Percentiles rank a stretch among this genome's conserved stretches.
Evolutionary conservation across 169 alveolate species (phyloP).

Genomic region (Plasmodium vinckei): DNA sequence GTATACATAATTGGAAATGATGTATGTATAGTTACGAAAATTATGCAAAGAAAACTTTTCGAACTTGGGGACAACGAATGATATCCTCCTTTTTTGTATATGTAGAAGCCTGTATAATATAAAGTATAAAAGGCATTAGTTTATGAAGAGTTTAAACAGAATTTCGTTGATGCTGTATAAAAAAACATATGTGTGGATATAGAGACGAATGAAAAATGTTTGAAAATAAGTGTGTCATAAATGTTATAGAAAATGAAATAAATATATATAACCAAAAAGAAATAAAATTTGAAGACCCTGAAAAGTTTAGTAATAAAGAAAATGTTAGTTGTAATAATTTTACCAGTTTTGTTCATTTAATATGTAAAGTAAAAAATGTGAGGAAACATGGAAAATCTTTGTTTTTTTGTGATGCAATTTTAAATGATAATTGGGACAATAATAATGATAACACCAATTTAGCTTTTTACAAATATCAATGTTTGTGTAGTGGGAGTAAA

Average conservation of each 20-base stretch:
- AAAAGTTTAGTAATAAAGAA: background rate
- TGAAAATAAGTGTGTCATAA: slow-evolving; percentile 4
- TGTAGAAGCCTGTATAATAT: too few species aligned
- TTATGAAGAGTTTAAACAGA: too few species aligned
- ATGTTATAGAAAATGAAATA: slow-evolving; percentile 33
- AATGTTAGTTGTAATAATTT: slow-evolving; percentile 4
- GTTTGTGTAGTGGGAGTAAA: background rate
- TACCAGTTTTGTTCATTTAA: slow-evolving; percentile 51
- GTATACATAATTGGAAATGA: too few species aligned
- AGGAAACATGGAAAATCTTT: slow-evolving; percentile 63
- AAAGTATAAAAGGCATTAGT: too few species aligned
- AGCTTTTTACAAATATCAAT: slow-evolving; percentile 32
- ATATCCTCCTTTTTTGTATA: too few species aligned
- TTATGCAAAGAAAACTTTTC: too few species aligned
- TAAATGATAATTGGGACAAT: slow-evolving; percentile 3
- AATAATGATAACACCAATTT: slow-evolving; percentile 9
- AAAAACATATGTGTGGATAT: too few species aligned
- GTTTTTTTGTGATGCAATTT: slow-evolving; percentile 44
- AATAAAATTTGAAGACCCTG: slow-evolving; percentile 9
- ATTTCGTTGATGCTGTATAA: too few species aligned
- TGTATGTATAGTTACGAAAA: too few species aligned
- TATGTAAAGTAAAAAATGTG: slow-evolving; percentile 71
- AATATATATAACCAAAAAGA: slow-evolving; percentile 32
- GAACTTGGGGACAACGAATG: too few species aligned
- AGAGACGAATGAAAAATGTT: background rate